Evolutionary conservation across 805 yeast genomes (phyloP).

Genomic region (Yarrowia bubula): DNA sequence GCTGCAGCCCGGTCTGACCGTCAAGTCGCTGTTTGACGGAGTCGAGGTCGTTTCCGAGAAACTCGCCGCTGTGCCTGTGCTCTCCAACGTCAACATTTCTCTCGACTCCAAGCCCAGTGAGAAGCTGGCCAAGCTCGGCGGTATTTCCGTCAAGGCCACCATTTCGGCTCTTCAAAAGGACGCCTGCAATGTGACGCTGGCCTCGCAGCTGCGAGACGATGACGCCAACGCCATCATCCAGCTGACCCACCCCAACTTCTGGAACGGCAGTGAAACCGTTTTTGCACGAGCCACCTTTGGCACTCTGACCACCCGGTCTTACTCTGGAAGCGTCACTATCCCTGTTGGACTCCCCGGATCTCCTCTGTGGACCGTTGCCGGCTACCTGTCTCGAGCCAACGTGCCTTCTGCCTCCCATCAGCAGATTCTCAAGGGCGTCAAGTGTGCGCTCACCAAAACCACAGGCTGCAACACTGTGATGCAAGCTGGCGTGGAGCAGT

Average conservation of each 20-base stretch:
- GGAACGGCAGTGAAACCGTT: constrained; percentile 18
- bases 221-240: constrained; percentile 22
- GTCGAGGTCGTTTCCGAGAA: constrained; percentile 14
- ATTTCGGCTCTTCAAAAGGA: constrained; percentile 14
- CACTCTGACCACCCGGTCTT: constrained; percentile 19
- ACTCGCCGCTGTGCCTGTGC: constrained; percentile 17
- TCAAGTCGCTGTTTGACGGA: constrained; percentile 23
- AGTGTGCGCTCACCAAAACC: constrained; percentile 5
- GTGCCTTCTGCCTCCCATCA: constrained; percentile 23
- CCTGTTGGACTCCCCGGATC: constrained; percentile 15
- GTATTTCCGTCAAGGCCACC: constrained; percentile 19
- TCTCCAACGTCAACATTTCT: constrained; percentile 17
- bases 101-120: constrained; percentile 20
- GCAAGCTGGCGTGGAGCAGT: constrained; percentile 15
- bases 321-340: constrained; percentile 3
- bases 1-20: constrained; percentile 20
- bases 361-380: constrained; percentile 20
- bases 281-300: constrained; percentile 20
- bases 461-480: constrained; percentile 7
- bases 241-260: constrained; percentile 18
- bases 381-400: constrained; percentile 18
- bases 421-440: constrained; percentile 26
- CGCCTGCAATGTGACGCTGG: constrained; percentile 10
- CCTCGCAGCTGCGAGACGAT: constrained; percentile 10
- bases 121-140: constrained; percentile 22